Conservation (phyloP, 2,329 filamentous ascomycete species). For the Rhexocercosporidium sp. region DNA sequence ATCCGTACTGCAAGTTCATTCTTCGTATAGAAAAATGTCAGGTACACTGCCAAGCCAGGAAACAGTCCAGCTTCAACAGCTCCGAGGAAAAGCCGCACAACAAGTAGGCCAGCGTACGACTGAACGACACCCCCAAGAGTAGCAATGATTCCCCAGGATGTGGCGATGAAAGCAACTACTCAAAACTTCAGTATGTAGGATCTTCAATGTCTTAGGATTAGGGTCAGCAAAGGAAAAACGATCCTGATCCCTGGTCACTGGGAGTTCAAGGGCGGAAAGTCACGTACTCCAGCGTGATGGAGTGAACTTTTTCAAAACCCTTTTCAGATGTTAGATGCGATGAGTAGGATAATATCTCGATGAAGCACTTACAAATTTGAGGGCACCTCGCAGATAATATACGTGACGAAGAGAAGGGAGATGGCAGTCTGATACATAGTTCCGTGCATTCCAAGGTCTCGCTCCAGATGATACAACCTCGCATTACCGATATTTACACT, state of each 20-base stretch:
- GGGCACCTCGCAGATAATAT: slow-evolving; percentile 53
- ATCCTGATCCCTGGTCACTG: too few relatives aligned
- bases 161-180: slow-evolving; percentile 54
- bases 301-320: slow-evolving; percentile 50
- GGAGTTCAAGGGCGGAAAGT: too few relatives aligned
- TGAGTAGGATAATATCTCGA: not conserved
- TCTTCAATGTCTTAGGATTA: too few relatives aligned
- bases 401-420: slow-evolving; percentile 57
- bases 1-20: slow-evolving; percentile 65
- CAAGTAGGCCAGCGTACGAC: slow-evolving; percentile 57
- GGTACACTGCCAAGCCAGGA: slow-evolving; percentile 61
- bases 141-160: slow-evolving; percentile 56
- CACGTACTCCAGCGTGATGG: slow-evolving; percentile 52
- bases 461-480: slow-evolving; percentile 60
- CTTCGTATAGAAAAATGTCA: slow-evolving; percentile 69
- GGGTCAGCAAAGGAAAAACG: too few relatives aligned
- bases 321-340: not conserved
- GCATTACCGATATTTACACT: slow-evolving; percentile 64
- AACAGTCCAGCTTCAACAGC: slow-evolving; percentile 64
- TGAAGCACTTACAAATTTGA: slow-evolving; percentile 46
- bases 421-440: slow-evolving; percentile 62
- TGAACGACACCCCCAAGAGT: slow-evolving; percentile 59
- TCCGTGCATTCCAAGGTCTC: slow-evolving; percentile 57
- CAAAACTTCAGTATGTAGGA: too few relatives aligned
- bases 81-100: slow-evolving; percentile 60